Evolutionary conservation across 108 stramenopile genomes (phyloP).

Genomic region (Stephanodiscus minutulus): DNA sequence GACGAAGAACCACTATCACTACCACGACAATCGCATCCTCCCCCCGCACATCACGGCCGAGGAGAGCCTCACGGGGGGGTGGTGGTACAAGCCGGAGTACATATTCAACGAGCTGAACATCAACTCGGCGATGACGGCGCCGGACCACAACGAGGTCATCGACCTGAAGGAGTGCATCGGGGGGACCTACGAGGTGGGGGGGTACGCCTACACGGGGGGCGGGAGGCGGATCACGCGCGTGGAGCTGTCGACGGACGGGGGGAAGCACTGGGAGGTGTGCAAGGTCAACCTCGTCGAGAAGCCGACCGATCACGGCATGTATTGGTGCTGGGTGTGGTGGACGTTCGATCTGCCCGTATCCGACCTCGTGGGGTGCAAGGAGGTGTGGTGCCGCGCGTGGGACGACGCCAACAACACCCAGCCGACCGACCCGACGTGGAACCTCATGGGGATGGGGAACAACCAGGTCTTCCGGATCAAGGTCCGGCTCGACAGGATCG

Average conservation of each 20-base stretch:
- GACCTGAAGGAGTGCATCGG: conserved; percentile 67
- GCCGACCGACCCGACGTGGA: conserved; percentile 93
- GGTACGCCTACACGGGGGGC: conserved; percentile 97
- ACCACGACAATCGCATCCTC: conserved; percentile 97
- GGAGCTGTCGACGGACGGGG: conserved; percentile 90
- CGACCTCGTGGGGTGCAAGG: conserved; percentile 84
- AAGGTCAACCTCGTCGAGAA: conserved; percentile 74
- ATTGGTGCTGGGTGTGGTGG: conserved; percentile 96
- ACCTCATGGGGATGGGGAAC: conserved; percentile 99
- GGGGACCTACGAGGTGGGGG: conserved; percentile 80
- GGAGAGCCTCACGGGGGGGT: conserved; percentile 84
- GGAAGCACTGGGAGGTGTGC: conserved; percentile 82
- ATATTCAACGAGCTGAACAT: conserved; percentile 99
- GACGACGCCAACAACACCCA: conserved; percentile 93
- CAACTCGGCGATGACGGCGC: conserved; percentile 92
- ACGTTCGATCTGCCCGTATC: conserved; percentile 68
- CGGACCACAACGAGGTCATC: conserved; percentile 91
- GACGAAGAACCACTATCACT: conserved; percentile 97
- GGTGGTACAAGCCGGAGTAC: conserved; percentile 98
- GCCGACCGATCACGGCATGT: conserved; percentile 88
- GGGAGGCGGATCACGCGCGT: conserved; percentile 91
- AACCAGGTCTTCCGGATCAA: conserved; percentile 95
- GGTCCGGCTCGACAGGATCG: conserved; percentile 77
- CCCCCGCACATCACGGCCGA: conserved; percentile 95
- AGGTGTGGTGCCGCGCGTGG: conserved; percentile 95